Percentiles rank a stretch among this genome's conserved stretches.
Conservation (phyloP, 2,329 filamentous ascomycete species). For the Xylaria sp. region DNA sequence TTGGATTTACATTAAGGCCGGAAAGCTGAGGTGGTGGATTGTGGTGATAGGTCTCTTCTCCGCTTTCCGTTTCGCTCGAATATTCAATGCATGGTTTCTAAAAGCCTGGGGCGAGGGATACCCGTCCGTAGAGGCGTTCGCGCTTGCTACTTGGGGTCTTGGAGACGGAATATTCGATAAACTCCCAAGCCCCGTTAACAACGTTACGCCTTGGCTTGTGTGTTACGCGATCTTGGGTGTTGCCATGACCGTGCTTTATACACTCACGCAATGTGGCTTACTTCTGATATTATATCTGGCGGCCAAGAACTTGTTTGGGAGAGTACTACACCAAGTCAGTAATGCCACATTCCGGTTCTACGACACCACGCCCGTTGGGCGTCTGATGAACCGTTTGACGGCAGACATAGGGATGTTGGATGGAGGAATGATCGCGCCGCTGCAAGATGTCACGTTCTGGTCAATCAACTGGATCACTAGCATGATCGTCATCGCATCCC, state of each 20-base stretch:
- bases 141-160: constrained; percentile 15
- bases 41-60: constrained; percentile 70
- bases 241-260: constrained; percentile 66
- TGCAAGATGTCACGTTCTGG: constrained; percentile 76
- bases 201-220: constrained; percentile 79
- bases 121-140: constrained; percentile 47
- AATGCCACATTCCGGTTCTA: constrained; percentile 89
- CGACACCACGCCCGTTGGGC: constrained; percentile 87
- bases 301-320: constrained; percentile 77
- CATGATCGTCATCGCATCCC: constrained; percentile 79
- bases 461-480: constrained; percentile 77
- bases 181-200: constrained; percentile 72
- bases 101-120: constrained; percentile 90
- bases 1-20: constrained; percentile 86
- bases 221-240: constrained; percentile 74
- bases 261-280: constrained; percentile 72
- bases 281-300: constrained; percentile 83
- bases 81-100: constrained; percentile 81
- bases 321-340: constrained; percentile 77
- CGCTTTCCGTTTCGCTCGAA: constrained; percentile 69
- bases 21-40: constrained; percentile 78
- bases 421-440: constrained; percentile 80
- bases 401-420: constrained; percentile 91
- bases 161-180: constrained; percentile 53
- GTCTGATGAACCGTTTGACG: constrained; percentile 91